Conservation (phyloP, 139 green algal species). For the Tetraselmis chui region DNA sequence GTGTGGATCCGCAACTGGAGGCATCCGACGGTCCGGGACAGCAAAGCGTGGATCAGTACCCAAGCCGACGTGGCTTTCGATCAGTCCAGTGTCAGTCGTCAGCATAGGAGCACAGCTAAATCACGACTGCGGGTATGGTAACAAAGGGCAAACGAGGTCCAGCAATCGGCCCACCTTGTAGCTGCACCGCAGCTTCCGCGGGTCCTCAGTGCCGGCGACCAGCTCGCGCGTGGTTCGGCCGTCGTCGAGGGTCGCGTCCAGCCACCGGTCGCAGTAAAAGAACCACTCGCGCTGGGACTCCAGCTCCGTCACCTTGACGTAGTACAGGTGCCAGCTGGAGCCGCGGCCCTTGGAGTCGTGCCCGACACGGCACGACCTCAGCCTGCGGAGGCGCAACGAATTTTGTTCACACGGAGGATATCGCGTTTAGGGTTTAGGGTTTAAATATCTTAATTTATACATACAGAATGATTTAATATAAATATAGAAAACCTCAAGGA, state of each 20-base stretch:
- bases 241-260: neutral
- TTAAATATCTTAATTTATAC: no score
- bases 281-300: neutral
- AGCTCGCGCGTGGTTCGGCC: neutral
- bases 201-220: neutral
- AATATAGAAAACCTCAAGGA: no score
- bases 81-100: no score
- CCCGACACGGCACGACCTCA: neutral
- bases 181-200: neutral
- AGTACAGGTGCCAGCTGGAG: neutral
- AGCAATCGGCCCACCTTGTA: neutral
- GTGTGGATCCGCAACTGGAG: conserved; percentile 14
- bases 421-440: no score
- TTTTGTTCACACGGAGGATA: no score
- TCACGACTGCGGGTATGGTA: neutral
- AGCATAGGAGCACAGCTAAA: neutral
- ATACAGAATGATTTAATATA: no score
- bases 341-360: neutral
- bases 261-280: neutral
- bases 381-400: no score
- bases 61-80: no score
- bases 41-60: no score
- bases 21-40: neutral
- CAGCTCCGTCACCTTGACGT: neutral
- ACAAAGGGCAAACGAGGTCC: no score